Evolutionary conservation across 140 eudicot species (phyloP).

Genomic region (Senecio squalidus): DNA sequence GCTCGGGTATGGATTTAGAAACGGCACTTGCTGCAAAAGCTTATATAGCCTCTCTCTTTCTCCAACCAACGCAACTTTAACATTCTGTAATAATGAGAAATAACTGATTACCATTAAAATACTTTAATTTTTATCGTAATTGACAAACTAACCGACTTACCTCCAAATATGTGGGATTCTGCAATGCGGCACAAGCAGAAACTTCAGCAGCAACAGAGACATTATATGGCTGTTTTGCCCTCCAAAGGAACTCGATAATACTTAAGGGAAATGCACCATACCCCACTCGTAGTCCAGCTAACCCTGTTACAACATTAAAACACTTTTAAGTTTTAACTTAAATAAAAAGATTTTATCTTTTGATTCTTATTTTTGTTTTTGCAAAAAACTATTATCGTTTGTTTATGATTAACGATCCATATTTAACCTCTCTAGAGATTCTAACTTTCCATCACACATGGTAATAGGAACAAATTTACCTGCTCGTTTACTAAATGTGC

Average conservation of each 20-base stretch:
- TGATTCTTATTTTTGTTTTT: no score
- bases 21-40: slow-evolving; percentile 78
- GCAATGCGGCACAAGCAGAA: slow-evolving; percentile 95
- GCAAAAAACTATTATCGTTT: no score
- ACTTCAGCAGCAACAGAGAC: slow-evolving; percentile 99
- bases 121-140: no score
- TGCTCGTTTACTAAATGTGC: slow-evolving; percentile 95
- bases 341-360: no score
- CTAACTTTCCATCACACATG: not conserved
- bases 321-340: no score
- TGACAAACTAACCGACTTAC: slow-evolving; percentile 31
- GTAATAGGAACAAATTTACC: slow-evolving; percentile 35
- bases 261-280: slow-evolving; percentile 98
- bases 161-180: slow-evolving; percentile 86
- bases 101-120: not conserved
- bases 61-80: slow-evolving; percentile 76
- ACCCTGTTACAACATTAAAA: slow-evolving; percentile 40
- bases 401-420: no score
- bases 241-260: slow-evolving; percentile 81
- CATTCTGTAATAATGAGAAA: slow-evolving; percentile 43
- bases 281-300: slow-evolving; percentile 96
- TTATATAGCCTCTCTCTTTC: slow-evolving; percentile 80
- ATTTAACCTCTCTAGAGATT: no score
- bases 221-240: slow-evolving; percentile 98
- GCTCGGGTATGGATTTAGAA: slow-evolving; percentile 90